Evolutionary conservation across 352 stramenopile genomes (phyloP).

Genomic region (Phytophthora idaei): DNA sequence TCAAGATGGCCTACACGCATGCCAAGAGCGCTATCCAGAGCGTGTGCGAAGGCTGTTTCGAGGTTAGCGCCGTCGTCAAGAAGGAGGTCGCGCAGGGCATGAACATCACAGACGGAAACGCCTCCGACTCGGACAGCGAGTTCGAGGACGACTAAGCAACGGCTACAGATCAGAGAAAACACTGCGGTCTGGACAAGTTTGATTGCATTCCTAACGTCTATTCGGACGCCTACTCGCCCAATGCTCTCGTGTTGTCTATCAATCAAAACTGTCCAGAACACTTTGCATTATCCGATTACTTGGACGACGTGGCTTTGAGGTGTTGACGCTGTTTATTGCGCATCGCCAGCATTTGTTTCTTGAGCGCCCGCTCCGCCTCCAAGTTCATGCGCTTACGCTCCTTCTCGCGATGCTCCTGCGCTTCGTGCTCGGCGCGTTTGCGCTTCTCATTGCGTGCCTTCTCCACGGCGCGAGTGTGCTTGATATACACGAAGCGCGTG

Average conservation of each 20-base stretch:
- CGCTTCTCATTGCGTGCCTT: conserved; percentile 74
- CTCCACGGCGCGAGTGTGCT: conserved; percentile 77
- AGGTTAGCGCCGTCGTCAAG: conserved; percentile 79
- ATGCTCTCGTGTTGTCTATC: conserved; percentile 20
- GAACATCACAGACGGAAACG: conserved; percentile 57
- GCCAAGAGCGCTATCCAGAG: conserved; percentile 83
- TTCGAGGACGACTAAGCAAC: conserved; percentile 73
- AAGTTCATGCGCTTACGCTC: conserved; percentile 71
- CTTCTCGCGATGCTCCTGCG: conserved; percentile 56
- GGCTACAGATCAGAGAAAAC: not conserved
- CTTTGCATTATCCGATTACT: conserved; percentile 21
- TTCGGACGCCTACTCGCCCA: conserved; percentile 1
- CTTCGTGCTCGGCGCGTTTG: conserved; percentile 71
- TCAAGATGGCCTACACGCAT: conserved; percentile 91
- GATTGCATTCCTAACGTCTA: conserved; percentile 21
- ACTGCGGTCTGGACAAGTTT: conserved; percentile 3
- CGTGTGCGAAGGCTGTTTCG: conserved; percentile 78
- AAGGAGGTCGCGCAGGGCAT: conserved; percentile 76
- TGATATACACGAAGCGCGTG: conserved; percentile 85
- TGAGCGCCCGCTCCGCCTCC: conserved; percentile 71
- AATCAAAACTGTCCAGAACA: conserved; percentile 24
- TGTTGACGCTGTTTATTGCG: conserved; percentile 75
- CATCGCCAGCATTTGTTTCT: conserved; percentile 84
- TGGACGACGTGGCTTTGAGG: conserved; percentile 37
- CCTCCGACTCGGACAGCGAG: conserved; percentile 86